These are phyloP conservation scores for Pseudozyma tsukubaensis DNA, from an alignment of 1,284 basidiomycete genomes.

Conservation along the genomic window DNA sequence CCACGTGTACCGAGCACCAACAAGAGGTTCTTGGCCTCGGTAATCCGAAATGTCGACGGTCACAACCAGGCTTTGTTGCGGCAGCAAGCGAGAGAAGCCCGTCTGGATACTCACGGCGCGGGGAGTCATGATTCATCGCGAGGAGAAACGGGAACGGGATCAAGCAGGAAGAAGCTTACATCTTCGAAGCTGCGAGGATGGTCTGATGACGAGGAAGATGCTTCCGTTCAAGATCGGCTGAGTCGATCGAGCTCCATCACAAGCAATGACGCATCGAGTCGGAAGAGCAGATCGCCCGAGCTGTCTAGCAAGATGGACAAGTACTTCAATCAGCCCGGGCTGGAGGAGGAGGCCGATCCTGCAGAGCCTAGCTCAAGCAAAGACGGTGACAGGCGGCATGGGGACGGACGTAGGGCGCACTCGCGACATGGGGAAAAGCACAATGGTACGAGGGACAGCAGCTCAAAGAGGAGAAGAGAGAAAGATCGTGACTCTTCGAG, in stretches of 20 bases:
- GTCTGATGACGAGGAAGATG: conserved; percentile 17
- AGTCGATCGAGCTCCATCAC: not conserved
- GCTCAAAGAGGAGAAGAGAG: conserved; percentile 5
- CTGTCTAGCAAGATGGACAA: conserved; percentile 60
- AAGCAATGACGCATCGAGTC: not conserved
- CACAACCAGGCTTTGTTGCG: conserved; percentile 51
- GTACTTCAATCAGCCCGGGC: conserved; percentile 51
- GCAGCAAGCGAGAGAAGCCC: conserved; percentile 15
- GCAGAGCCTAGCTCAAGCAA: too few relatives aligned
- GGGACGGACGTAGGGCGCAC: too few relatives aligned
- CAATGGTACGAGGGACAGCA: not conserved
- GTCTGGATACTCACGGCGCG: not conserved
- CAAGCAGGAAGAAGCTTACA: not conserved
- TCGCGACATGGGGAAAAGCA: not conserved
- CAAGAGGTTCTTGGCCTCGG: conserved; percentile 53
- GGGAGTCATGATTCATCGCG: not conserved
- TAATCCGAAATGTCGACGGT: conserved; percentile 55
- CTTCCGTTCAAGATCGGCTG: not conserved
- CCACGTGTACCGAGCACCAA: conserved; percentile 41
- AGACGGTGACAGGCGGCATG: too few relatives aligned
- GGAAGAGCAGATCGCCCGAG: not conserved
- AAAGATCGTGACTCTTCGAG: not conserved
- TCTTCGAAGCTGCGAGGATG: conserved; percentile 14
- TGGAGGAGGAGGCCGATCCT: conserved; percentile 5
- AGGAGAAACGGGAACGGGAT: not conserved